Base-by-base conservation (phyloP, 768 basidiomycete species). In the Amanita rubescens region DNA sequence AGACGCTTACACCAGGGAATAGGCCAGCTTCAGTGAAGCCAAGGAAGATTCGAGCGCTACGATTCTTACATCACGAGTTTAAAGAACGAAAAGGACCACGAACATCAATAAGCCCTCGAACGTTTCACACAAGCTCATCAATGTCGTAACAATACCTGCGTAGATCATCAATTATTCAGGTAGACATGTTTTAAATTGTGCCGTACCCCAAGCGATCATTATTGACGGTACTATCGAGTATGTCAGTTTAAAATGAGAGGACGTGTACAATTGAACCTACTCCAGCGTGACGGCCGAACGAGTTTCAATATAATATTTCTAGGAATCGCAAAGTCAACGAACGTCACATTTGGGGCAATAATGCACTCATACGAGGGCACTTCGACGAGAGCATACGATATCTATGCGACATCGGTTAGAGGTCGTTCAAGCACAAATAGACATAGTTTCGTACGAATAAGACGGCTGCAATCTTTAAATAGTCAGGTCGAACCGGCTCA, bases 1-100 rank as follows among this genome's bases (percentile, higher is more conserved):
- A 9, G 27, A 15, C 25, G 47, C 66, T 53, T 55, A 71, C 71
- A 9, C 70, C 71, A 20, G 70, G 71, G 54, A 72, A 72, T 8
- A 72, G 57, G 39, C 71, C 72, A 22, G 67, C 65, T 59, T 74
- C 72, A 10, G 71, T 60, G 14, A 73, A 56, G 30, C 73, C 73
- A 24, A 74, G 62, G 57, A 73, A 74, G 14, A 72, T 51, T 19
- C 71, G 71, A 6, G 69, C 69, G 41, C 69, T 74, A 42, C 3
- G n/a, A 19, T 10, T 19, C 17, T 10, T 32, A 30, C 8, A 14
- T 17, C 27, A 30, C 17, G 25, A 20, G 10, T 3, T 44, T 19
- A 11, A 5, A 10, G 35, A 43, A 24, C 27, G 27, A 30, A 30
- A 3, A 30, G 3, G 3, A 24, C 20, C 1, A 17, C 15, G 9